Base-by-base conservation (phyloP, 2,329 filamentous ascomycete species). In the Dothiorella sarmentorum region DNA sequence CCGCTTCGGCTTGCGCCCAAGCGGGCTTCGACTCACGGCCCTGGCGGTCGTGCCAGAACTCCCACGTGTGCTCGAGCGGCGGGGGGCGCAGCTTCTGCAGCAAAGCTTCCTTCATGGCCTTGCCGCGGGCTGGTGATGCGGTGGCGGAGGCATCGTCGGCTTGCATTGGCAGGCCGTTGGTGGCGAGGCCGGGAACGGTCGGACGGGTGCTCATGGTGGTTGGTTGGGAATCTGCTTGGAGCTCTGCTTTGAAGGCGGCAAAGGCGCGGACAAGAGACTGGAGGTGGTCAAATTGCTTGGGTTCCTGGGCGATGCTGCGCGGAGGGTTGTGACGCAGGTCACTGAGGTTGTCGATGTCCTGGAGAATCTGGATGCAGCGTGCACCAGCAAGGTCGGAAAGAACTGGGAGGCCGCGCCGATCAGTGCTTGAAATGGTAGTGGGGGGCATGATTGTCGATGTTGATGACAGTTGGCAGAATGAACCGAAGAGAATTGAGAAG, bases 81-180 rank as follows among this genome's bases (percentile, higher is more conserved):
- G 78, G 78, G 5, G 78, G 73, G 47, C 77, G 75, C 40, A 78
- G 73, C 52, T 74, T 75, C 57, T 75, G 74, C 62, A 76, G 74
- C 59, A 78, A 74, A 58, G 68, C 70, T 57, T 72, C 70, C 58
- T 75, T 85, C 85, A 91, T 91, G 59, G 88, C 88, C 74, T 88
- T 85, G 73, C 89, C 88, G 67, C 89, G 86, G 58, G 89, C 87
- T 24, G 89, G 88, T 9, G 88, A 89, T 63, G 80, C 78, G 40
- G 83, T 85, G 69, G 83, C 84, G 47, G 82, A 75, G 62, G 83
- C 80, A 64, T 81, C 79, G 71, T 86, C 80, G 59, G 83, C 82
- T 60, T 87, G 80, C 60, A 78, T 77, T 29, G 87, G 85, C 60
- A 89, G 81, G 69, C 70, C 63, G 17, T 67, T 69, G 58, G 72